Percentiles rank a stretch among this genome's conserved stretches.
Conservation (phyloP, 1,284 basidiomycete genomes). For the Earliella scabrosa region DNA sequence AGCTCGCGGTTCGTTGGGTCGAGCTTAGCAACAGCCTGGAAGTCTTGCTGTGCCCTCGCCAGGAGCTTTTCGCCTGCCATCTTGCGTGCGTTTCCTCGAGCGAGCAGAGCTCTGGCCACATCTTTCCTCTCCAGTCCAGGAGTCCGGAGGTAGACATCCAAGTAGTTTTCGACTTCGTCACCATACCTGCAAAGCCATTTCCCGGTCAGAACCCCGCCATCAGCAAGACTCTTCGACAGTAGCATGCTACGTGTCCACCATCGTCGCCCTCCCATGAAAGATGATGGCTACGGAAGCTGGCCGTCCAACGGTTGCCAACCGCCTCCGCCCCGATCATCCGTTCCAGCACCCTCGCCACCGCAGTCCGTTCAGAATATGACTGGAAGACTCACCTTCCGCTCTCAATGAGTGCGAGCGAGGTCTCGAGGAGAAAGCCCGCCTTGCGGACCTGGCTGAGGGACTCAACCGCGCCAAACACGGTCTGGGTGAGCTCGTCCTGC, state of each 20-base stretch:
- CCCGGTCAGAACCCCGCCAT: background rate
- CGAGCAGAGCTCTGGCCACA: conserved; percentile 55
- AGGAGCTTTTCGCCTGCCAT: conserved; percentile 56
- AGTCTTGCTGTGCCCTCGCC: conserved; percentile 62
- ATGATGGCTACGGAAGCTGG: too few species aligned
- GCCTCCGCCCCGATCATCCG: too few species aligned
- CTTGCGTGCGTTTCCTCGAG: conserved; percentile 61
- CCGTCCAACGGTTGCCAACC: background rate
- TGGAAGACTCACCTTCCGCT: conserved; percentile 46
- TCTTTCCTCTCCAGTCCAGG: conserved; percentile 57
- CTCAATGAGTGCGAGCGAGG: conserved; percentile 57
- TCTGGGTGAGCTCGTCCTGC: conserved; percentile 61
- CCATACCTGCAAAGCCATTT: conserved; percentile 54
- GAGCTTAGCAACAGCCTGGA: conserved; percentile 57
- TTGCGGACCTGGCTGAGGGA: conserved; percentile 52
- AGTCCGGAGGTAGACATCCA: conserved; percentile 66
- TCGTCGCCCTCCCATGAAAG: background rate
- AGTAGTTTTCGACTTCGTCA: conserved; percentile 61
- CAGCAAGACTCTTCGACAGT: background rate
- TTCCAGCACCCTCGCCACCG: background rate
- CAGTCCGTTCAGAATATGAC: background rate
- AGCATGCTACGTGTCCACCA: background rate
- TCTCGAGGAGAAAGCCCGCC: conserved; percentile 63
- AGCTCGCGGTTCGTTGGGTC: conserved; percentile 62
- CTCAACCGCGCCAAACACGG: conserved; percentile 58